phyloP scores from a whole-genome alignment of 2,329 filamentous ascomycete species.

The Thelonectria rubi region DNA sequence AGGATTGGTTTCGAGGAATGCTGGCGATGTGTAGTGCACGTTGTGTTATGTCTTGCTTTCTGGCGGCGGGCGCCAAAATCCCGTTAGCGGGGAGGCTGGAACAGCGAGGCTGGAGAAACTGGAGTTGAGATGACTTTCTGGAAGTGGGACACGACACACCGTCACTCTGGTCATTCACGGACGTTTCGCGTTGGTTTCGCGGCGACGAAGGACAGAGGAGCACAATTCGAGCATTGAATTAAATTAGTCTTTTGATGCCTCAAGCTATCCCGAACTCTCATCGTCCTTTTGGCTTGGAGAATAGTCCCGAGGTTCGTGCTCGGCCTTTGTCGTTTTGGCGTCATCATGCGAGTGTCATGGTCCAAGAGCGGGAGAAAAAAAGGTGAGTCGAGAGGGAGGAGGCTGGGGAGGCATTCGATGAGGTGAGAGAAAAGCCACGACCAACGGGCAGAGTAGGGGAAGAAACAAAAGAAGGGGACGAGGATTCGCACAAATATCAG shows the following conservation, averaged over 20 bases:
- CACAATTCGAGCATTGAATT: neutral
- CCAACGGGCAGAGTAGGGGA: too few species aligned
- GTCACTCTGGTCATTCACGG: neutral
- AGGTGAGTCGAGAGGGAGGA: too few species aligned
- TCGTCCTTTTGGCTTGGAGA: neutral
- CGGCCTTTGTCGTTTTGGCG: neutral
- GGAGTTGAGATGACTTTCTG: neutral
- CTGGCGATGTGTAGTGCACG: neutral
- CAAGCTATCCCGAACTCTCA: neutral
- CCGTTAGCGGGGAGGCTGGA: slow-evolving; percentile 29
- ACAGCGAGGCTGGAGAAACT: slow-evolving; percentile 19
- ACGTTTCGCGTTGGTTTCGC: slow-evolving; percentile 39
- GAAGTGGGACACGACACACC: slow-evolving; percentile 3
- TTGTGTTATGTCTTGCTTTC: slow-evolving; percentile 5
- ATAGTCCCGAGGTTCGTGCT: neutral
- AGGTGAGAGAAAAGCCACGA: neutral
- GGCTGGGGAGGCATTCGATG: neutral
- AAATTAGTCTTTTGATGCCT: neutral
- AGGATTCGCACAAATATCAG: neutral
- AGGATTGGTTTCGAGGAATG: neutral
- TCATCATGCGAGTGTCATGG: neutral
- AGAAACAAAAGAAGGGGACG: neutral
- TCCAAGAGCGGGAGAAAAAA: neutral
- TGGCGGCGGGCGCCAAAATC: slow-evolving; percentile 7
- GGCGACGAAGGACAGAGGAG: slow-evolving; percentile 9